Evolutionary conservation across 1,284 basidiomycete species (phyloP).

Genomic region (Wallemia hederae): DNA sequence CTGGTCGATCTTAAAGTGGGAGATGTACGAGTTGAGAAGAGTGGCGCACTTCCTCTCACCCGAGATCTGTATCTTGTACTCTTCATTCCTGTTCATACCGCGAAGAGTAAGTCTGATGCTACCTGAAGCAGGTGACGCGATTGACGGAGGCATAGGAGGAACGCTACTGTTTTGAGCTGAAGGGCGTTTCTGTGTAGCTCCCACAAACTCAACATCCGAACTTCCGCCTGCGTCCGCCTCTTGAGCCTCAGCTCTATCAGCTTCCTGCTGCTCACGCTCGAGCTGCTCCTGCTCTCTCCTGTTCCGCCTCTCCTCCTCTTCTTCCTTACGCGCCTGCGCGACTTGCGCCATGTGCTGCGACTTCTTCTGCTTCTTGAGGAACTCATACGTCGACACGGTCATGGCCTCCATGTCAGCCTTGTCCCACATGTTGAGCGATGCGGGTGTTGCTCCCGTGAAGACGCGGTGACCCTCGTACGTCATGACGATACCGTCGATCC

Average conservation of each 20-base stretch:
- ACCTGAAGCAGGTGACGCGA: not conserved
- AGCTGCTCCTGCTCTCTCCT: not conserved
- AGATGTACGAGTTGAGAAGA: not conserved
- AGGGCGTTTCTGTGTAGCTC: not conserved
- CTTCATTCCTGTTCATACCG: not conserved
- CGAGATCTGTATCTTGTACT: not conserved
- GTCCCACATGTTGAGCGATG: not conserved
- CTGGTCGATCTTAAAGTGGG: not conserved
- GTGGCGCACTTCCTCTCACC: not conserved
- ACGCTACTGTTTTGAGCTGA: no score
- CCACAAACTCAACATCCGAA: not conserved
- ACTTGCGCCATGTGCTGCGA: not conserved
- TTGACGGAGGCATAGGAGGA: not conserved
- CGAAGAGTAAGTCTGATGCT: not conserved
- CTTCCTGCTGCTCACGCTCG: not conserved
- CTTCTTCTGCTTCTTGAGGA: not conserved
- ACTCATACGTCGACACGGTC: not conserved
- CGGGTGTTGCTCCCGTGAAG: not conserved
- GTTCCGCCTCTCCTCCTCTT: not conserved
- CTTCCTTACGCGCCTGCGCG: not conserved
- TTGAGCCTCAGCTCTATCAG: not conserved
- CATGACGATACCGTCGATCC: not conserved
- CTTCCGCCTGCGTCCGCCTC: not conserved
- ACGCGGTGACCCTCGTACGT: not conserved
- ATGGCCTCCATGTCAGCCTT: not conserved